Evolutionary conservation across 306 rosid species (phyloP).

Genomic region (Sphenostylis stenocarpa): DNA sequence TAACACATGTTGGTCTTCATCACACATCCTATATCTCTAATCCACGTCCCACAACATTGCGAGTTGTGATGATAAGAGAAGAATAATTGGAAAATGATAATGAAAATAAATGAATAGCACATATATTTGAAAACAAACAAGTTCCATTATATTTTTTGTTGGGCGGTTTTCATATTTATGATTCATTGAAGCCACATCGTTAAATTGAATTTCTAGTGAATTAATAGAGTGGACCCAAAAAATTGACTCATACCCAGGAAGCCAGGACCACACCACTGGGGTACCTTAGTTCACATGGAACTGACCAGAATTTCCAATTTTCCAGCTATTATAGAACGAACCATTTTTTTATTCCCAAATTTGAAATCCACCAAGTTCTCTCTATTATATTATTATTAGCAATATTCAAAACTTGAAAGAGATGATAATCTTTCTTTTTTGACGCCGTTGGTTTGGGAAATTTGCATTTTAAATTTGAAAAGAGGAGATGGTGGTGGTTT

Average conservation of each 20-base stretch:
- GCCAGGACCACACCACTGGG: slow-evolving; percentile 31
- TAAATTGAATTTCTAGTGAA: slow-evolving; percentile 3
- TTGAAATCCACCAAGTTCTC: background rate
- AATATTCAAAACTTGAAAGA: slow-evolving; percentile 20
- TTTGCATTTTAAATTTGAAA: slow-evolving; percentile 28
- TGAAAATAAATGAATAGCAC: background rate
- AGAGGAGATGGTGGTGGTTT: slow-evolving; percentile 1
- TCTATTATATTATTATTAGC: background rate
- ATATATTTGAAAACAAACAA: background rate
- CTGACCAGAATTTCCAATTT: slow-evolving; percentile 22
- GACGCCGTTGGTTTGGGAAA: background rate
- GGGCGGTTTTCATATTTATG: background rate
- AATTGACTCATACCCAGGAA: slow-evolving; percentile 24
- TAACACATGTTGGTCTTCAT: background rate
- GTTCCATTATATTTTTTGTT: background rate
- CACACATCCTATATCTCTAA: background rate
- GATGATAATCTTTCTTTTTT: background rate
- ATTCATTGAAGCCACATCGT: slow-evolving; percentile 4
- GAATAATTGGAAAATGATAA: background rate
- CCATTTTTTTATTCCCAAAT: slow-evolving; percentile 15
- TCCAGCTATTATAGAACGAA: slow-evolving; percentile 21
- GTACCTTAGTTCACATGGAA: slow-evolving; percentile 42
- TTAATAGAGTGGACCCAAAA: slow-evolving; percentile 44
- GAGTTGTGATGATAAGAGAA: background rate
- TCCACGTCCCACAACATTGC: background rate